Evolutionary conservation across 2,329 filamentous ascomycete genomes (phyloP), one percentile per base, ranked within the genome.

Genomic region (Fusarium temperatum): DNA sequence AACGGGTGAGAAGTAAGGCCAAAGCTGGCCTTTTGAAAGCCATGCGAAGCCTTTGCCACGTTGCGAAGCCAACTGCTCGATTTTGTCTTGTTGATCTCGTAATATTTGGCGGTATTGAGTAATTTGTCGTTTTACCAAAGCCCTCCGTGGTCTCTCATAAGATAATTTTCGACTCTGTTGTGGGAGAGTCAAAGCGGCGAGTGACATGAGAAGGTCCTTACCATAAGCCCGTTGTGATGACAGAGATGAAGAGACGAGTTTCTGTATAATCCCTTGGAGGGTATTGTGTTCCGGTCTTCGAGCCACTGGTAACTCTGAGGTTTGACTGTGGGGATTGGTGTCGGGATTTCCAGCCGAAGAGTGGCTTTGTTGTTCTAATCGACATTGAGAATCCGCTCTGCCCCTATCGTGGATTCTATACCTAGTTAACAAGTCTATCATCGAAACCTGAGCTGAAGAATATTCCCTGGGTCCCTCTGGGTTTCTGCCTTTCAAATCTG

Each of bases 1-100:
- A 0, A 83, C 62, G 0, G 79, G 80, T 0, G 85, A 87, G 6
- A 86, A 68, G 4, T 79, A 81, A 0, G 88, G 88, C 84, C 85
- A 88, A 0, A 89, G 76, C 1, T 82, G 77, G 0, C 81, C 85
- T 0, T 74, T 32, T 15, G 78, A 66, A 0, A 89, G 82, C 87
- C 87, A 89, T 8, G 6, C 3, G 13, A 22, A 55, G 12, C 24
- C 50, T 3, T 28, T 4, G 2, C 44, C 44, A 13, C 20, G 30
- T 1, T 28, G 6, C 0, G 42, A 60, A 14, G 73, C 13, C 1
- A 6, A 51, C 1, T 15, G 17, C 2, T 45, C 35, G 0, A 76
- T 71, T 9, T 15, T 20, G 1, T 48, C 14, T 4, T 38, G 12
- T 17, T 60, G 30, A 0, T 51, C 12, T 8, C 32, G 39, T 10